Conservation (phyloP, 768 basidiomycete genomes). For the Antrodiella citrinella region DNA sequence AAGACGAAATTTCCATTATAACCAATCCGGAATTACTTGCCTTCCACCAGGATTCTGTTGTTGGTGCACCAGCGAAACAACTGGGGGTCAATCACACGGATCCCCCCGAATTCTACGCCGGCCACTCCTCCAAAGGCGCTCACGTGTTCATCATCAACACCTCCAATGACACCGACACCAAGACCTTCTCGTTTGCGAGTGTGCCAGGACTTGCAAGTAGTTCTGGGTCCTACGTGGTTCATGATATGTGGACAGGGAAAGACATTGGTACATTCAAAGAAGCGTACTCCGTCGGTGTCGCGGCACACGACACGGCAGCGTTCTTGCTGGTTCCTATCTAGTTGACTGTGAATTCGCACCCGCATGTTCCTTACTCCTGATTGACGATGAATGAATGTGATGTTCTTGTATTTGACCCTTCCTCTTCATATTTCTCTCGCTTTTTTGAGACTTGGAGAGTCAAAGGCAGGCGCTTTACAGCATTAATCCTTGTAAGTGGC, state of each 20-base stretch:
- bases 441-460: too few relatives aligned
- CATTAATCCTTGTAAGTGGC: too few relatives aligned
- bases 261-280: slow-evolving; percentile 33
- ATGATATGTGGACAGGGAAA: slow-evolving; percentile 47
- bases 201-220: slow-evolving; percentile 33
- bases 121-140: slow-evolving; percentile 38
- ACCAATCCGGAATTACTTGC: slow-evolving; percentile 58
- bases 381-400: too few relatives aligned
- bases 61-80: slow-evolving; percentile 30
- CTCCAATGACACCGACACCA: slow-evolving; percentile 29
- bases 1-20: slow-evolving; percentile 28
- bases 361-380: too few relatives aligned
- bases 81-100: slow-evolving; percentile 21
- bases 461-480: too few relatives aligned
- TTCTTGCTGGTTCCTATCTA: too few relatives aligned
- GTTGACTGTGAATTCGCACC: too few relatives aligned
- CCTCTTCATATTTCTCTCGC: too few relatives aligned
- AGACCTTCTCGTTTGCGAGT: slow-evolving; percentile 37
- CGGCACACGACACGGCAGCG: slow-evolving; percentile 45
- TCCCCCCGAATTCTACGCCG: slow-evolving; percentile 46
- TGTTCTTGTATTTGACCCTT: too few relatives aligned
- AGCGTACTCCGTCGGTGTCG: slow-evolving; percentile 33
- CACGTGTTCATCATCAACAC: slow-evolving; percentile 53
- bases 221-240: slow-evolving; percentile 31
- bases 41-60: slow-evolving; percentile 59